phyloP scores from a whole-genome alignment of 352 stramenopile genomes.

The Globisporangium carolinianum region DNA sequence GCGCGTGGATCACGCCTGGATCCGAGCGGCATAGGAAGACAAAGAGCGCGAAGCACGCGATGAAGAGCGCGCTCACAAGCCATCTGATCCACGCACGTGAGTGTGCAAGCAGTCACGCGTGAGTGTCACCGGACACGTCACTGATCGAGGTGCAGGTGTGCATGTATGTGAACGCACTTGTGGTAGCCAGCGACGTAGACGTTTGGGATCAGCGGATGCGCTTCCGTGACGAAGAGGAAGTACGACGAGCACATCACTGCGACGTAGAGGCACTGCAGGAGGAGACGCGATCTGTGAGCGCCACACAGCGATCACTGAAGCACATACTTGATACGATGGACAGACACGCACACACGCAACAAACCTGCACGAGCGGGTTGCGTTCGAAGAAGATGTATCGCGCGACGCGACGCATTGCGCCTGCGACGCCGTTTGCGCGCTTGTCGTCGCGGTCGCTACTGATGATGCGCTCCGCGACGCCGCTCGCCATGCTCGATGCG shows the following conservation, averaged over 20 bases:
- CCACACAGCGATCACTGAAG: neutral
- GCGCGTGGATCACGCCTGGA: slow-evolving; percentile 60
- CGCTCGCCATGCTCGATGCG: neutral
- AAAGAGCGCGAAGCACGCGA: slow-evolving; percentile 54
- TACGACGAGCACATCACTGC: slow-evolving; percentile 61
- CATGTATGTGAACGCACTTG: slow-evolving; percentile 24
- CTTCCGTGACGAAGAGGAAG: slow-evolving; percentile 61
- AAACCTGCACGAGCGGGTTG: slow-evolving; percentile 66
- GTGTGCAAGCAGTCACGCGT: neutral
- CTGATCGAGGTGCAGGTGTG: neutral
- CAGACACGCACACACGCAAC: neutral
- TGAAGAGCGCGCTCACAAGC: slow-evolving; percentile 42
- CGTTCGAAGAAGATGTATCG: slow-evolving; percentile 60
- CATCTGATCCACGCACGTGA: slow-evolving; percentile 19
- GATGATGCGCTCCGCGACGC: neutral
- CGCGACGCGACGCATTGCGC: slow-evolving; percentile 22
- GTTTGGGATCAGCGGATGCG: slow-evolving; percentile 54
- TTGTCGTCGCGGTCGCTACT: neutral
- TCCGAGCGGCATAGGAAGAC: slow-evolving; percentile 58
- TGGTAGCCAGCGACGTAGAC: slow-evolving; percentile 50
- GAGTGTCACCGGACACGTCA: neutral
- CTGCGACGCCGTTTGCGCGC: slow-evolving; percentile 6
- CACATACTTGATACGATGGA: neutral
- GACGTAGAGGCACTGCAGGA: slow-evolving; percentile 60
- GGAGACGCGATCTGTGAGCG: too few species aligned